Evolutionary conservation across 2,329 filamentous ascomycete species (phyloP), one percentile per base, ranked within the genome.

Genomic region (Ilyonectria mors-panacis): DNA sequence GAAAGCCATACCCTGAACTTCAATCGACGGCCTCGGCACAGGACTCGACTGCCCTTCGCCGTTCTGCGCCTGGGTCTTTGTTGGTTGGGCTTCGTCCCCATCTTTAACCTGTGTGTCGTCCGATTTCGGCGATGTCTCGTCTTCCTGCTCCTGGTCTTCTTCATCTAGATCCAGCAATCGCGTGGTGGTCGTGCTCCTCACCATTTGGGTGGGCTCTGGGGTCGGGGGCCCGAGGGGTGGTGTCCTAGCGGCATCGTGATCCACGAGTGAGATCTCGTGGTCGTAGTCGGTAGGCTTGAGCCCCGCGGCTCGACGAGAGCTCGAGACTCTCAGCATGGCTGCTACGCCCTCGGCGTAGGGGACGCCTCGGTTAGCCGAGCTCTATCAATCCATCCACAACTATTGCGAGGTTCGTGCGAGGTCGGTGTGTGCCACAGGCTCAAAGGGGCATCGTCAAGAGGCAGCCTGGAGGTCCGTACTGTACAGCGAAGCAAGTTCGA

Each of bases 251-350:
- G 77, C 69, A 75, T 84, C 83, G 63, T 85, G 82, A 78, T 94
- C 91, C 71, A 93, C 84, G 42, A 95, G 87, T 71, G 78, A 81
- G 76, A 95, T 94, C 78, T 91, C 90, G 79, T 93, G 92, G 74
- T 92, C 90, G 76, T 91, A 92, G 72, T 92, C 89, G 77, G 81
- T 83, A 70, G 90, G 88, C 78, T 86, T 85, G 64, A 90, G 82
- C 63, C 83, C 82, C 58, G 83, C 77, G 42, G 83, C 86, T 75
- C 89, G 88, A 75, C 89, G 88, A 70, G 86, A 88, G 71, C 83
- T 86, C 72, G 84, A 76, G 70, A 81, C 77, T 73, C 72, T 81
- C 62, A 78, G 65, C 77, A 79, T 79, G 56, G 68, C 71, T 54
- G 68, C 67, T 66, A 65, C 59, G 58, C 65, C 57, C 66, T 66